Evolutionary conservation across 148 eudicot genomes (phyloP), one percentile per base, ranked within the genome.

Genomic region (Fagopyrum homotropicum): DNA sequence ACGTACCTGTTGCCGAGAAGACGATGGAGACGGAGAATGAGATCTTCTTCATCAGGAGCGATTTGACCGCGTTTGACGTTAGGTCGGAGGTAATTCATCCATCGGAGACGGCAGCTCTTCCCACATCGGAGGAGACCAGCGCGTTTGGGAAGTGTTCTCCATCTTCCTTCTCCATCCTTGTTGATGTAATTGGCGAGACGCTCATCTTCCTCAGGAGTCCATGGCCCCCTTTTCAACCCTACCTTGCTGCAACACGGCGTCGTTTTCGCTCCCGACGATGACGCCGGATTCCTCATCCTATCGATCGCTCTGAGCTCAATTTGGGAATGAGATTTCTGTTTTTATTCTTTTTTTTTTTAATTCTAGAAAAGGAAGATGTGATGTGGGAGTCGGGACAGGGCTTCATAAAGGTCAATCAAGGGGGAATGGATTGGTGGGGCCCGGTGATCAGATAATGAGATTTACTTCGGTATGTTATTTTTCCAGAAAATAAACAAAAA

Each of bases 71-170:
- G 87, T 78, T 88, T 88, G 79, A 88, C 83, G 19, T 63, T 59
- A 7, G 90, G 90, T 15, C 88, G 83, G 71, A 87, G 86, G 54
- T 87, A 87, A 54, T 87, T 88, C 89, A 88, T 85, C 91, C 89
- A 88, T 7, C 91, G 75, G 12, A 88, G 91, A 8, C 91, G 80
- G 79, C 91, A 88, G 73, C 91, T 88, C 83, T 88, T 88, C 9
- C 91, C 91, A 74, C 91, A 88, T 6, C 91, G 83, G 55, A 76
- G 76, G 17, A 88, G 83, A 6, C 91, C 91, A 1, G 91, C 91
- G 74, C 52, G 48, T 69, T 59, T 74, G 5, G 76, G 76, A 15
- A 74, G 46, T 0, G 86, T 74, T 35, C 76, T 50, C 76, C 76
- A 74, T n/a, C 51, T 5, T 7, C 76, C 76, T 49, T 74, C 76